Evolutionary conservation across 768 basidiomycete genomes (phyloP).

Genomic region (Pisolithus microcarpus): DNA sequence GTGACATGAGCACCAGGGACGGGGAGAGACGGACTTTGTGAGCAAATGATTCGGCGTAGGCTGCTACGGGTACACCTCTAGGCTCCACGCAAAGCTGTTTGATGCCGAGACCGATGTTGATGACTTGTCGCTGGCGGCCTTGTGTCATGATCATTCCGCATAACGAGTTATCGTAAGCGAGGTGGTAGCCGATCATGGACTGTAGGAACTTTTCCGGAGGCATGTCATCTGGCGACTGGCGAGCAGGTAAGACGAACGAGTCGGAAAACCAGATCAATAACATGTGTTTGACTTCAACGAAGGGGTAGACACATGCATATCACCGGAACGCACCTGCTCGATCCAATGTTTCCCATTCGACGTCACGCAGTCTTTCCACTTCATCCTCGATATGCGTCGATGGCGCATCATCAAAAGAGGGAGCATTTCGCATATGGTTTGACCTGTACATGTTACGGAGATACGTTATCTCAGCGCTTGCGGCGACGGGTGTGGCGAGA

Average conservation of each 20-base stretch:
- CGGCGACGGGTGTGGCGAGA: neutral
- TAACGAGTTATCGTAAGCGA: conserved; percentile 58
- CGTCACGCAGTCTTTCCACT: conserved; percentile 62
- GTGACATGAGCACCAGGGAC: neutral
- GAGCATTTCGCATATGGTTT: conserved; percentile 65
- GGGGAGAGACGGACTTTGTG: conserved; percentile 53
- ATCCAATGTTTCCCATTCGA: conserved; percentile 74
- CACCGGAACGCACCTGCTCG: conserved; percentile 49
- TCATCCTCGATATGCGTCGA: conserved; percentile 65
- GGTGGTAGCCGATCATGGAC: conserved; percentile 77
- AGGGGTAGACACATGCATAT: neutral
- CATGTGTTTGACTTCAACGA: conserved; percentile 1
- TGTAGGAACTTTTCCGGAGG: conserved; percentile 57
- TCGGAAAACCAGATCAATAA: conserved; percentile 2
- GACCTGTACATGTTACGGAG: conserved; percentile 37
- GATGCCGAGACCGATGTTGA: conserved; percentile 78
- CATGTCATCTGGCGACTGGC: conserved; percentile 51
- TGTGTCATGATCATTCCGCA: conserved; percentile 86
- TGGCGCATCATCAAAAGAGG: conserved; percentile 84
- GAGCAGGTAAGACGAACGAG: neutral
- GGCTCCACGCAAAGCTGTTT: conserved; percentile 62
- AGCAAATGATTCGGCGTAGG: conserved; percentile 65
- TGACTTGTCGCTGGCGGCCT: conserved; percentile 63
- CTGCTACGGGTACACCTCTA: conserved; percentile 46
- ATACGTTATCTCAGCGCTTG: neutral